A percentile compares a stretch with the other conserved stretches of the same genome.
Conservation (phyloP, 176 grass and related monocot genomes). For the Oryza brachyantha region DNA sequence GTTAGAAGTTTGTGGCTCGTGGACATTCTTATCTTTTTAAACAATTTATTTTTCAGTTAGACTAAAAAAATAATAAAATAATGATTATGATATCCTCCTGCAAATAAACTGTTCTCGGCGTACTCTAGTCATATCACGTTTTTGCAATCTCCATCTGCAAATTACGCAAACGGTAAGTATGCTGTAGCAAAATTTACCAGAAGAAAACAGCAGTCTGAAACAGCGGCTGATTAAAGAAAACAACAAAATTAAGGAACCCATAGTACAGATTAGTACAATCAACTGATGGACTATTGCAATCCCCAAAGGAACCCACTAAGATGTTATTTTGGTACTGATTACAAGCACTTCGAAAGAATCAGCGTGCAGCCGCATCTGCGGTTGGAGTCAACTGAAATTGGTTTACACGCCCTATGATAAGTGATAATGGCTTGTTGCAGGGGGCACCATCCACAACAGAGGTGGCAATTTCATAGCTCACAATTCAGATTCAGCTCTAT, state of each 20-base stretch:
- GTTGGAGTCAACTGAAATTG: slow-evolving; percentile 1
- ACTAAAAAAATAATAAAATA: too few species aligned
- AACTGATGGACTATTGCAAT: not conserved
- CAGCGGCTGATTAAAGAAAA: not conserved
- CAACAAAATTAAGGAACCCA: too few species aligned
- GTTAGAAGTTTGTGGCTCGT: too few species aligned
- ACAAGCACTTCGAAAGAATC: slow-evolving; percentile 3
- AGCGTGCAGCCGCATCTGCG: not conserved
- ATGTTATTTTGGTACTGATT: not conserved
- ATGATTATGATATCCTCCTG: too few species aligned
- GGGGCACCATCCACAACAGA: not conserved
- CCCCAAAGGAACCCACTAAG: not conserved
- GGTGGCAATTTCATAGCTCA: not conserved
- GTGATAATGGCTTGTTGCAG: not conserved
- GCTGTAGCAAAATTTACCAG: too few species aligned
- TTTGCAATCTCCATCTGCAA: too few species aligned
- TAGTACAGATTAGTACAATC: not conserved
- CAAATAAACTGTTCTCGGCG: too few species aligned
- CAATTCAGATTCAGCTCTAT: not conserved
- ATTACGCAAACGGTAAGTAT: too few species aligned
- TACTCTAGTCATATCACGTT: too few species aligned
- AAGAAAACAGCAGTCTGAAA: not conserved
- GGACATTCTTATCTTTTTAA: too few species aligned
- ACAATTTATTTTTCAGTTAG: too few species aligned
- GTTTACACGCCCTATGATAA: not conserved